Conservation (phyloP, 108 stramenopile species). For the Cyclostephanos tholiformis region DNA sequence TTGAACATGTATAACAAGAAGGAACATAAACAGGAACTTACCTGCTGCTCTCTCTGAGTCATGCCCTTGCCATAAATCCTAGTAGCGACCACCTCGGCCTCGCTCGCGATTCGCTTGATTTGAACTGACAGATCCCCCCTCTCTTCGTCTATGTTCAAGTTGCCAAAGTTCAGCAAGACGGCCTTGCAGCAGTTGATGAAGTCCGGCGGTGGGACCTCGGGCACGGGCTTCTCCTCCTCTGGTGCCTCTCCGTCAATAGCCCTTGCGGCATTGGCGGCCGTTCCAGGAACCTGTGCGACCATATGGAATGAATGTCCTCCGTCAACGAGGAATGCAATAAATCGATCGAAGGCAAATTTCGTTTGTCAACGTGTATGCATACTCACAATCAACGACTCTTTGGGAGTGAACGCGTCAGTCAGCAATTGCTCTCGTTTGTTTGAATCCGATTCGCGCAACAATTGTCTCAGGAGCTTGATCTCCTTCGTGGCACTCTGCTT, state of each 20-base stretch:
- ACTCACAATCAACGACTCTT: slow-evolving; percentile 71
- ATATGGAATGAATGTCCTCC: background rate
- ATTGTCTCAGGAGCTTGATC: slow-evolving; percentile 77
- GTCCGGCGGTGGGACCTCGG: slow-evolving; percentile 88
- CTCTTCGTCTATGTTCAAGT: slow-evolving; percentile 74
- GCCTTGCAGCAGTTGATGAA: slow-evolving; percentile 91
- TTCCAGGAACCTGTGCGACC: slow-evolving; percentile 65
- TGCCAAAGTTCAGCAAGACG: slow-evolving; percentile 88
- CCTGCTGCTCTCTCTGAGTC: slow-evolving; percentile 84
- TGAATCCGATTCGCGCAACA: slow-evolving; percentile 69
- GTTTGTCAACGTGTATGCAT: background rate
- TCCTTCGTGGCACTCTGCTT: slow-evolving; percentile 76
- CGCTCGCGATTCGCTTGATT: slow-evolving; percentile 78
- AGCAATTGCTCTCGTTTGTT: slow-evolving; percentile 69
- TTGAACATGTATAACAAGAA: background rate
- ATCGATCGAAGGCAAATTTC: background rate
- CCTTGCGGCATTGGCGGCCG: slow-evolving; percentile 80
- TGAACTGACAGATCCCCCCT: slow-evolving; percentile 78
- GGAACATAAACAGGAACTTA: slow-evolving; percentile 13
- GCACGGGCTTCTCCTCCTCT: slow-evolving; percentile 81
- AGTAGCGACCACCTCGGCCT: slow-evolving; percentile 89
- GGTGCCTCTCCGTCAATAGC: slow-evolving; percentile 83
- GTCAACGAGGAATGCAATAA: background rate
- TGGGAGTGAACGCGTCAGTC: slow-evolving; percentile 87
- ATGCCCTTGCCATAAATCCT: slow-evolving; percentile 89